phyloP scores from a whole-genome alignment of 2,329 filamentous ascomycete genomes.

The Ascochyta viciae-villosae region DNA sequence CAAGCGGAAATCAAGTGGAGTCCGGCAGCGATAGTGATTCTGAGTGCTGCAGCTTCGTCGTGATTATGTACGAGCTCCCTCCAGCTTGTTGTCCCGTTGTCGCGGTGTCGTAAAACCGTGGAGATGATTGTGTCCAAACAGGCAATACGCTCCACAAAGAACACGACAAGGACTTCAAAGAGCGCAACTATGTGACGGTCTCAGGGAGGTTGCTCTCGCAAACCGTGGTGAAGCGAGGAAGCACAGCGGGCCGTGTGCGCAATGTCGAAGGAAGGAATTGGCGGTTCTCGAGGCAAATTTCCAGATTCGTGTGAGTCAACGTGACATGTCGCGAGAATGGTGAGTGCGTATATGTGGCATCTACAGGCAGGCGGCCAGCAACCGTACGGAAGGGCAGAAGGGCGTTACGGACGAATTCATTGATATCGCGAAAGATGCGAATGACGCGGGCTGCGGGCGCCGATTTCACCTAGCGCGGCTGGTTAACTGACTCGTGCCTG shows the following conservation, averaged over 20 bases:
- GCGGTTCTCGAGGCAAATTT: neutral
- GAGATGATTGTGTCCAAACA: conserved; percentile 25
- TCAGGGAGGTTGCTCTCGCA: conserved; percentile 2
- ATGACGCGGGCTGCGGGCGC: conserved; percentile 16
- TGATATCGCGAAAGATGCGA: conserved; percentile 12
- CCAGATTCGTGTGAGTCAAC: neutral
- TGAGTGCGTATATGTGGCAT: neutral
- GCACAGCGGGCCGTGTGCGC: conserved; percentile 6
- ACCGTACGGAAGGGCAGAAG: neutral
- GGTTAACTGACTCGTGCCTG: conserved; percentile 15
- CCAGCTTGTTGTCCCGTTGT: conserved; percentile 26
- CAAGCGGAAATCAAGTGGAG: neutral
- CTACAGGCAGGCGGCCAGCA: conserved; percentile 1
- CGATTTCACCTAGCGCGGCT: conserved; percentile 14
- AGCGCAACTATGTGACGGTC: conserved; percentile 1
- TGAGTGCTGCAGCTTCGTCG: conserved; percentile 3
- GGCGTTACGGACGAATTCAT: conserved; percentile 15
- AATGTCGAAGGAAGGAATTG: conserved; percentile 4
- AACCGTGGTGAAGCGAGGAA: neutral
- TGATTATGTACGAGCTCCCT: conserved; percentile 21
- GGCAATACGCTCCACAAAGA: conserved; percentile 22
- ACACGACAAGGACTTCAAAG: conserved; percentile 8
- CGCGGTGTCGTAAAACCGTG: conserved; percentile 21
- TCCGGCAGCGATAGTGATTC: neutral
- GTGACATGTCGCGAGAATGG: conserved; percentile 3